Conservation (phyloP, 2,329 filamentous ascomycete genomes). For the Fusarium avenaceum region DNA sequence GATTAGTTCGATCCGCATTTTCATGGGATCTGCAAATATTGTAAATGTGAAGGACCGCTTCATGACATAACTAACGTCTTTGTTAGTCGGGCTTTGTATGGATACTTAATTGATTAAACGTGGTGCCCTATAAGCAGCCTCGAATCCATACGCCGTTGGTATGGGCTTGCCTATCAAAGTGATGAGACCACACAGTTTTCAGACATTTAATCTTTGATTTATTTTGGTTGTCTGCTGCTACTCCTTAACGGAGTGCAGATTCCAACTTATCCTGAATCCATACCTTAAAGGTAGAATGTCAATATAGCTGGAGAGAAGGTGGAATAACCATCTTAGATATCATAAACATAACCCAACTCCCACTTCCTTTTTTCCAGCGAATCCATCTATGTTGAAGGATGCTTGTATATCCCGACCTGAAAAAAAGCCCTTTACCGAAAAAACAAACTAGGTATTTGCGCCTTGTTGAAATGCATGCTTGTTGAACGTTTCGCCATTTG, state of each 20-base stretch:
- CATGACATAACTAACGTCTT: no score
- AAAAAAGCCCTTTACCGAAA: slow-evolving; percentile 33
- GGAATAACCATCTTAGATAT: slow-evolving; percentile 40
- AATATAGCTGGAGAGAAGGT: slow-evolving; percentile 27
- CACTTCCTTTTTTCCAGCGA: slow-evolving; percentile 43
- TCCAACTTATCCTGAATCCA: slow-evolving; percentile 6
- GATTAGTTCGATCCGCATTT: neutral
- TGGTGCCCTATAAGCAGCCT: no score
- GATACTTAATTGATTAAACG: no score
- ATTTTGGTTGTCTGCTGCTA: slow-evolving; percentile 29
- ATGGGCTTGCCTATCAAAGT: no score
- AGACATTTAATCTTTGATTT: slow-evolving; percentile 23
- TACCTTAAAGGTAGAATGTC: neutral
- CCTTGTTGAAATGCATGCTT: slow-evolving; percentile 52
- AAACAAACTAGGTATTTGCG: slow-evolving; percentile 48
- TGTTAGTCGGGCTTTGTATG: no score
- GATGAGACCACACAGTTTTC: neutral
- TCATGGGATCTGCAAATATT: neutral
- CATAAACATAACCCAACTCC: slow-evolving; percentile 46
- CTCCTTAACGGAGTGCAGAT: slow-evolving; percentile 10
- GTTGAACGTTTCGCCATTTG: slow-evolving; percentile 52
- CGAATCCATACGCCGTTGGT: no score
- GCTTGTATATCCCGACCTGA: slow-evolving; percentile 43
- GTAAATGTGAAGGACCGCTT: no score
- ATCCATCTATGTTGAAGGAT: slow-evolving; percentile 49